These are phyloP conservation scores for Blastobotrys capitulatus DNA, from an alignment of 1,139 yeast genomes.

Conservation along the genomic window DNA sequence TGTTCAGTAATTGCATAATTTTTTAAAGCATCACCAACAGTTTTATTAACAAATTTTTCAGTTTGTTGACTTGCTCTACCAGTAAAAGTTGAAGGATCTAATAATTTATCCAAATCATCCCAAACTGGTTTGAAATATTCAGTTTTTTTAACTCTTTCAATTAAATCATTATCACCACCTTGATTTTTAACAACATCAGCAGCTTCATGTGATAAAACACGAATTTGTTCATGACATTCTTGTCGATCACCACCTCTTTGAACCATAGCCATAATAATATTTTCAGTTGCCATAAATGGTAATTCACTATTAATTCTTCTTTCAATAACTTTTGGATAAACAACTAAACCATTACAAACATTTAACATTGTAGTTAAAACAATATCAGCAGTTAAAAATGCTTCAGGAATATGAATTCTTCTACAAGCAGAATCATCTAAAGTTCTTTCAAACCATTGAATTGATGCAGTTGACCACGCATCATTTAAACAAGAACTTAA, in stretches of 20 bases:
- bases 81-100: conserved; percentile 90
- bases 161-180: conserved; percentile 97
- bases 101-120: conserved; percentile 68
- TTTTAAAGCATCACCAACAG: conserved; percentile 76
- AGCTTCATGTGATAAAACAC: conserved; percentile 96
- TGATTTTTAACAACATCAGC: conserved; percentile 95
- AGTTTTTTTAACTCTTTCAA: conserved; percentile 77
- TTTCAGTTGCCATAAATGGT: conserved; percentile 99
- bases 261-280: conserved; percentile 99
- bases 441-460: conserved; percentile 99
- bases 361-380: conserved; percentile 83
- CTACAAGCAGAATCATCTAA: conserved; percentile 97
- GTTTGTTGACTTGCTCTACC: conserved; percentile 99
- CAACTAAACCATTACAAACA: conserved; percentile 92
- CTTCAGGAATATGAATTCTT: conserved; percentile 94
- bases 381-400: conserved; percentile 93
- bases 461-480: conserved; percentile 94
- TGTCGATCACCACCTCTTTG: conserved; percentile 97
- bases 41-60: conserved; percentile 80
- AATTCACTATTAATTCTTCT: conserved; percentile 91
- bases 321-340: conserved; percentile 96
- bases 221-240: conserved; percentile 95
- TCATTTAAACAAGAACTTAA: conserved; percentile 86
- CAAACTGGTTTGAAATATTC: conserved; percentile 87
- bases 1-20: conserved; percentile 60